Evolutionary conservation across 2,329 filamentous ascomycete species (phyloP).

Genomic region (Aureobasidium sp.): DNA sequence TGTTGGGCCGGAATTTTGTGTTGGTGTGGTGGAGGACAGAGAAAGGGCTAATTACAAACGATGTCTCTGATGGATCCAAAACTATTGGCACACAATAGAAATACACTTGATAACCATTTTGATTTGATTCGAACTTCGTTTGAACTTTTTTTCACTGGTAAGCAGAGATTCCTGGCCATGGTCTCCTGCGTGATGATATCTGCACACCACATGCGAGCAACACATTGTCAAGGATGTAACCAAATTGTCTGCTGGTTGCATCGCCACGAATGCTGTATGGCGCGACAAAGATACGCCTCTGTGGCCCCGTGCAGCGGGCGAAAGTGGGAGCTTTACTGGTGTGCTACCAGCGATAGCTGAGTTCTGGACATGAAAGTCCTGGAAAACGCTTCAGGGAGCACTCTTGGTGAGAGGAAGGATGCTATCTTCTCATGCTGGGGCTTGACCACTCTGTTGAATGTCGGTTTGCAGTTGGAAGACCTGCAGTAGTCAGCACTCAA

Average conservation of each 20-base stretch:
- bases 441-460: conserved; percentile 25
- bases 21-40: neutral
- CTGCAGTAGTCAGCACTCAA: conserved; percentile 18
- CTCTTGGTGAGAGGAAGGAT: neutral
- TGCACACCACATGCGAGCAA: neutral
- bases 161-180: neutral
- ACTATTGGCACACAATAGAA: neutral
- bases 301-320: neutral
- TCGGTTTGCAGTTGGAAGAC: conserved; percentile 37
- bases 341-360: neutral
- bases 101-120: neutral
- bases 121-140: neutral
- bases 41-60: neutral
- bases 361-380: neutral
- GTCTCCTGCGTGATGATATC: neutral
- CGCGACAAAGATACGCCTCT: neutral
- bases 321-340: too few species aligned
- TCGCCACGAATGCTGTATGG: neutral
- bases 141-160: neutral
- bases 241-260: neutral
- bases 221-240: neutral
- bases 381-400: neutral
- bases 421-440: neutral
- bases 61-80: neutral
- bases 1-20: neutral